A percentile compares a stretch with the other conserved stretches of the same genome.
Evolutionary conservation across 768 basidiomycete genomes (phyloP).

Genomic region (Chlorophyllum brunneum): DNA sequence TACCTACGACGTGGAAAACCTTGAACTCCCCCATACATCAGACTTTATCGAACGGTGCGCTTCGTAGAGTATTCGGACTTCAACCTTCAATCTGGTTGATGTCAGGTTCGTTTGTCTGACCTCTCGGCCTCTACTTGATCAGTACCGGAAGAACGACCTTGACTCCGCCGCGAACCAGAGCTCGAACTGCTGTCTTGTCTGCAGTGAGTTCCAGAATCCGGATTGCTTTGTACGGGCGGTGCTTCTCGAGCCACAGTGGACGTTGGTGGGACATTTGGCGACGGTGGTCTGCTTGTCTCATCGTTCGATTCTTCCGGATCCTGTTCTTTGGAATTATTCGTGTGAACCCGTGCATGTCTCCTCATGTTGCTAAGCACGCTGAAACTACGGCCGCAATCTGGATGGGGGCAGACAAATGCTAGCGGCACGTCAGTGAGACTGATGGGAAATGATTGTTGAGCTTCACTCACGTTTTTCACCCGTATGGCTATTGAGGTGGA

Average conservation of each 20-base stretch:
- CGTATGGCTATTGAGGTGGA: conserved; percentile 81
- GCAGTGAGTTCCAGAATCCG: conserved; percentile 21
- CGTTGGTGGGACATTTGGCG: conserved; percentile 11
- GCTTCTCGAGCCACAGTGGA: neutral
- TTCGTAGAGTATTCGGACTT: neutral
- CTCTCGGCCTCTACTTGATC: conserved; percentile 21
- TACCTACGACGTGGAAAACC: conserved; percentile 6
- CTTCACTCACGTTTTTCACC: conserved; percentile 73
- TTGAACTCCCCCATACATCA: neutral
- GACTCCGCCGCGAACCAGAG: conserved; percentile 36
- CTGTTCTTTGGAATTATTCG: conserved; percentile 26
- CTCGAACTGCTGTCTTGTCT: conserved; percentile 38
- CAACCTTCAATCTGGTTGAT: neutral
- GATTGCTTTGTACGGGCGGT: conserved; percentile 10
- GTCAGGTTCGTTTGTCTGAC: conserved; percentile 31
- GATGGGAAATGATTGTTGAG: conserved; percentile 6
- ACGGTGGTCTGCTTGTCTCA: conserved; percentile 35
- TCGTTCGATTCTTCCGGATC: conserved; percentile 41
- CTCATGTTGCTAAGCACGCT: conserved; percentile 90
- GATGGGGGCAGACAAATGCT: conserved; percentile 76
- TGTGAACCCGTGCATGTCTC: conserved; percentile 75
- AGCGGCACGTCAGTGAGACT: conserved; percentile 8
- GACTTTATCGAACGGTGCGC: too few species aligned
- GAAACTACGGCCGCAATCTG: conserved; percentile 76
- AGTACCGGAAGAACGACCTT: conserved; percentile 35